Percentiles rank a stretch among this genome's conserved stretches.
Evolutionary conservation across 2,329 filamentous ascomycete genomes (phyloP).

Genomic region (Diaporthe humulicola): DNA sequence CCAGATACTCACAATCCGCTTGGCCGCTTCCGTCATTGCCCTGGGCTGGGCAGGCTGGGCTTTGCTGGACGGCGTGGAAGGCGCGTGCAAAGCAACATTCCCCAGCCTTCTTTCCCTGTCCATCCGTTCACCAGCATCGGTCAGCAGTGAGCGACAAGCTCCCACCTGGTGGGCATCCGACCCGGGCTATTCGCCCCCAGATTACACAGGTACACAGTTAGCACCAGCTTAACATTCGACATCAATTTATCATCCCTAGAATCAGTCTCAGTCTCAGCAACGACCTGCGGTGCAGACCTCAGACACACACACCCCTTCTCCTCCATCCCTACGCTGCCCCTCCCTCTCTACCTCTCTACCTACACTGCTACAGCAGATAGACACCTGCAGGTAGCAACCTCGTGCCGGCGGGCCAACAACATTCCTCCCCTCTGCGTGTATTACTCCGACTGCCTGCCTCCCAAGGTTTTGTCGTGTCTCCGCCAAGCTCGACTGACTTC

Average conservation of each 20-base stretch:
- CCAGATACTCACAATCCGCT: slow-evolving; percentile 18
- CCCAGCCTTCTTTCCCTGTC: slow-evolving; percentile 39
- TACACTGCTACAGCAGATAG: neutral
- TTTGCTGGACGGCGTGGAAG: neutral
- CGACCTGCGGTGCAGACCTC: neutral
- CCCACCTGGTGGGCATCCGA: neutral
- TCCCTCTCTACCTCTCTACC: neutral
- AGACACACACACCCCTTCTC: neutral
- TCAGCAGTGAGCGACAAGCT: neutral
- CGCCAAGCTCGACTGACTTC: slow-evolving; percentile 31
- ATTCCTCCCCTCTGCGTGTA: neutral
- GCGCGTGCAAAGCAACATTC: slow-evolving; percentile 21
- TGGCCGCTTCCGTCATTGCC: slow-evolving; percentile 26
- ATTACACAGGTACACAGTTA: no score
- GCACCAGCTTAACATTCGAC: neutral
- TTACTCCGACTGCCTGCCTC: neutral
- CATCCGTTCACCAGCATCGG: neutral
- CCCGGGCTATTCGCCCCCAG: neutral
- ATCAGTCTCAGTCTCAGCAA: neutral
- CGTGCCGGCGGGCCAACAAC: slow-evolving; percentile 4
- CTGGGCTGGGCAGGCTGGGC: neutral
- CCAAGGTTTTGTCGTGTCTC: slow-evolving; percentile 29
- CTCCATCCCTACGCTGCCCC: neutral
- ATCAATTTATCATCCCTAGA: neutral
- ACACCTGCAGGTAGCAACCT: neutral